phyloP scores from a whole-genome alignment of 495 filamentous ascomycete species.

The Hypomontagnella submonticulosa region DNA sequence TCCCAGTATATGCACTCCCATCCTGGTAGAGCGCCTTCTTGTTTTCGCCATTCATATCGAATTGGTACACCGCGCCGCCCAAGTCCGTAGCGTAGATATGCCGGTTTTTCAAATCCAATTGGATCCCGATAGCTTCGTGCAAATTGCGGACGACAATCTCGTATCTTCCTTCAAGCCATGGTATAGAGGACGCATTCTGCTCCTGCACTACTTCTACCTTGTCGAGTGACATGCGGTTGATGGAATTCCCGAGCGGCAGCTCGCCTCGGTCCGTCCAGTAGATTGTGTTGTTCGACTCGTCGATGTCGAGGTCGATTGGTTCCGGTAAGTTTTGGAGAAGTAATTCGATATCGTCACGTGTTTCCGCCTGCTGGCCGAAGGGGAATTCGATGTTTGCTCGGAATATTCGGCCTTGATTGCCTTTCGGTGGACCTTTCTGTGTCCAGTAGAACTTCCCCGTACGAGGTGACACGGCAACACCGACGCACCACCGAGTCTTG shows the following conservation, averaged over 20 bases:
- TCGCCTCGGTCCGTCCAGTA: constrained; percentile 70
- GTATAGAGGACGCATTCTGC: neutral
- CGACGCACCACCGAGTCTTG: constrained; percentile 62
- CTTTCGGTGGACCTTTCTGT: constrained; percentile 65
- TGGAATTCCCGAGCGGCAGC: constrained; percentile 58
- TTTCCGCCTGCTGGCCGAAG: constrained; percentile 18
- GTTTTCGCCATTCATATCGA: constrained; percentile 55
- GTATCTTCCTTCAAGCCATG: constrained; percentile 29
- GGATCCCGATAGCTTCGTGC: constrained; percentile 62
- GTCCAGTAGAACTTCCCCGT: constrained; percentile 65
- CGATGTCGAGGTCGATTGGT: constrained; percentile 65
- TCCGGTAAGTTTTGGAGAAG: constrained; percentile 60
- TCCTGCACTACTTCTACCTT: neutral
- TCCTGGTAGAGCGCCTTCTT: constrained; percentile 37
- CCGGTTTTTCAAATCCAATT: constrained; percentile 51
- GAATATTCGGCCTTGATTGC: constrained; percentile 59
- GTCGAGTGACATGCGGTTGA: constrained; percentile 50
- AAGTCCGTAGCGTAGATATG: constrained; percentile 60
- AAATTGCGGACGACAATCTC: constrained; percentile 55
- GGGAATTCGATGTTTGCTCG: constrained; percentile 53
- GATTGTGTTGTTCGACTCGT: constrained; percentile 50
- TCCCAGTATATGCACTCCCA: neutral
- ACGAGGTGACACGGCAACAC: constrained; percentile 55
- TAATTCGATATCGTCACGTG: constrained; percentile 54
- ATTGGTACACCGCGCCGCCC: constrained; percentile 58